phyloP scores from a whole-genome alignment of 352 stramenopile species.

The Globisporangium cylindrosporum region DNA sequence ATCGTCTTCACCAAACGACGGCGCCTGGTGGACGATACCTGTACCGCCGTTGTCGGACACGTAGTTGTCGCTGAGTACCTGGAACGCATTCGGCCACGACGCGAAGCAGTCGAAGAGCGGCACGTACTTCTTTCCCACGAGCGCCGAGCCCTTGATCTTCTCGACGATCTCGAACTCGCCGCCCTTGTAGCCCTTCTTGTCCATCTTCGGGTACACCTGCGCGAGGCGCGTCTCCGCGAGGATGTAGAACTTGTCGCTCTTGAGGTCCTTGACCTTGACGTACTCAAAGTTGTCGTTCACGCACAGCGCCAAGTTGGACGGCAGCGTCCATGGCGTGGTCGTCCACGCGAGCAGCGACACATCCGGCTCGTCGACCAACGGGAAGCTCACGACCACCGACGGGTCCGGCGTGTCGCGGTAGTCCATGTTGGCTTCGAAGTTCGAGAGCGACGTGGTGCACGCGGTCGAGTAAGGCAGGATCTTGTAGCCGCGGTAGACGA shows the following conservation, averaged over 20 bases:
- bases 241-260: constrained; percentile 91
- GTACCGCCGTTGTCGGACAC: constrained; percentile 97
- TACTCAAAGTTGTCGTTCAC: constrained; percentile 97
- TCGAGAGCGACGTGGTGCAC: constrained; percentile 97
- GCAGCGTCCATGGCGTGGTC: constrained; percentile 99
- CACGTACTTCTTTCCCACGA: constrained; percentile 96
- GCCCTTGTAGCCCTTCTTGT: constrained; percentile 96
- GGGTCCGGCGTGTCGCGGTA: constrained; percentile 99
- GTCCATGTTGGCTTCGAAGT: constrained; percentile 99
- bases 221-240: constrained; percentile 90
- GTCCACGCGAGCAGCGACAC: constrained; percentile 97
- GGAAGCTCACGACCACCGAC: constrained; percentile 97
- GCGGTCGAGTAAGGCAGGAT: constrained; percentile 99
- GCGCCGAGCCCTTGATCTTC: constrained; percentile 87
- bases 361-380: constrained; percentile 83
- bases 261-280: constrained; percentile 96
- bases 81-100: constrained; percentile 90
- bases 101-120: constrained; percentile 97
- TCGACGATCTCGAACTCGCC: constrained; percentile 91
- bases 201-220: constrained; percentile 97
- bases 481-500: constrained; percentile 99
- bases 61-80: constrained; percentile 96
- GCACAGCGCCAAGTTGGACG: constrained; percentile 97
- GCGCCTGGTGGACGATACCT: constrained; percentile 98
- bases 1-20: constrained; percentile 99